Evolutionary conservation across 441 rosid species (phyloP).

Genomic region (Bruguiera hainesii): DNA sequence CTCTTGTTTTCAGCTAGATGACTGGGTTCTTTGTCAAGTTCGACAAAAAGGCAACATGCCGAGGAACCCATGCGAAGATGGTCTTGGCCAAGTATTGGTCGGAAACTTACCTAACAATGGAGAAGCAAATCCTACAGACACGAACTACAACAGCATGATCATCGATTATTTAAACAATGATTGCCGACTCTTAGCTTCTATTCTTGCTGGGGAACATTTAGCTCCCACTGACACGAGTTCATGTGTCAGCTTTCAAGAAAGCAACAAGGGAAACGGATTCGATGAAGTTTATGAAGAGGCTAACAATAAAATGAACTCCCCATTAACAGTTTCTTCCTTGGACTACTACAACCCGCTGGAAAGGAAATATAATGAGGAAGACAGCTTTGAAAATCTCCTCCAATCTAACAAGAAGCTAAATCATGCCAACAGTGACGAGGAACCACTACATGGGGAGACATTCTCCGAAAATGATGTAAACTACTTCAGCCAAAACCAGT

Average conservation of each 20-base stretch:
- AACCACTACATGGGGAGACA: slow-evolving; percentile 15
- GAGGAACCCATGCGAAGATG: slow-evolving; percentile 21
- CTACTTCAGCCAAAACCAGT: slow-evolving; percentile 19
- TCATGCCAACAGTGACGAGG: slow-evolving; percentile 9
- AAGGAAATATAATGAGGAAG: slow-evolving; percentile 23
- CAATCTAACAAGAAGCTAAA: slow-evolving; percentile 14
- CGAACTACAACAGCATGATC: slow-evolving; percentile 19
- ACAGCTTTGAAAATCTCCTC: slow-evolving; percentile 10
- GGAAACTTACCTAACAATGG: slow-evolving; percentile 21
- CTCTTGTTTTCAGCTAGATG: slow-evolving; percentile 35
- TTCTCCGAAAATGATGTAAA: slow-evolving; percentile 5
- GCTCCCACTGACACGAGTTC: slow-evolving; percentile 26
- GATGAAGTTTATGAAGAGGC: slow-evolving; percentile 13
- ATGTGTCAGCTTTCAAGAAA: slow-evolving; percentile 28
- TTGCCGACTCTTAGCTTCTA: slow-evolving; percentile 35
- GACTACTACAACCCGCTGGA: slow-evolving; percentile 21
- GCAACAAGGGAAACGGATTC: slow-evolving; percentile 14
- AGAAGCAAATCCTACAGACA: slow-evolving; percentile 17
- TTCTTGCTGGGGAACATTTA: slow-evolving; percentile 32
- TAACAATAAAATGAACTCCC: slow-evolving; percentile 18
- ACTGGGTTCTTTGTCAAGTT: slow-evolving; percentile 58
- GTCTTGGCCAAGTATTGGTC: slow-evolving; percentile 14
- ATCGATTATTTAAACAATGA: slow-evolving; percentile 28
- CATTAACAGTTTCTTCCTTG: slow-evolving; percentile 24
- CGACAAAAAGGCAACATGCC: slow-evolving; percentile 28